These are phyloP conservation scores for Neurospora pannonica DNA, from an alignment of 495 filamentous ascomycete genomes.

Conservation along the genomic window DNA sequence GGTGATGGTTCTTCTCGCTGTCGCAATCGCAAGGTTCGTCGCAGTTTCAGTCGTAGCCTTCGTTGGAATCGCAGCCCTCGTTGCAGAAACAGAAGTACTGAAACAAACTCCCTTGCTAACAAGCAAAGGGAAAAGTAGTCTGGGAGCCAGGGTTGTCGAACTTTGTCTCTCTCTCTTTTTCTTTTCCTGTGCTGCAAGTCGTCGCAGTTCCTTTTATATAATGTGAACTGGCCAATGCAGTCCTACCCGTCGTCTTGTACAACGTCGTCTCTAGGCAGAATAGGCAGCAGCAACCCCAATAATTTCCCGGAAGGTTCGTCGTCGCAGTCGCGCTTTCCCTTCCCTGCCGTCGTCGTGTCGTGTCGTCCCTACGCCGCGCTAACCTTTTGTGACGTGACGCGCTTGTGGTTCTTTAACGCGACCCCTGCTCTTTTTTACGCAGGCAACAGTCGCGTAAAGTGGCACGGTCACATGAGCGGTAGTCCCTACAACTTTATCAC, in stretches of 20 bases:
- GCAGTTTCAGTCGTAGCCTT: not conserved
- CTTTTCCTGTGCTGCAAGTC: not conserved
- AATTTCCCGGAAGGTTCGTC: not conserved
- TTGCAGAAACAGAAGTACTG: too few relatives aligned
- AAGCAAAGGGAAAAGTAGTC: not conserved
- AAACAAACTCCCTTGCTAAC: not conserved
- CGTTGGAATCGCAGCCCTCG: too few relatives aligned
- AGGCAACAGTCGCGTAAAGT: constrained; percentile 15
- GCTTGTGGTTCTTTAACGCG: not conserved
- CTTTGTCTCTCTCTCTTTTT: not conserved
- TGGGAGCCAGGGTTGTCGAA: constrained; percentile 4
- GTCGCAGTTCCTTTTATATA: not conserved
- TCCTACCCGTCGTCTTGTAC: too few relatives aligned
- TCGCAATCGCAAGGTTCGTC: not conserved
- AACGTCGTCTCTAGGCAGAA: too few relatives aligned
- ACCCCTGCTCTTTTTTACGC: constrained; percentile 8
- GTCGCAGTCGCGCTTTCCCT: not conserved
- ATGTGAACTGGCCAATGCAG: too few relatives aligned
- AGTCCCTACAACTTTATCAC: not conserved
- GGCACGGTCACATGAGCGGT: constrained; percentile 9
- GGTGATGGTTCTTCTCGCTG: not conserved
- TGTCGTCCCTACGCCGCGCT: not conserved
- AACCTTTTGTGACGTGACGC: not conserved
- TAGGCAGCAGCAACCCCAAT: too few relatives aligned
- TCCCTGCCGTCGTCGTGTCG: not conserved